Evolutionary conservation across 108 stramenopile genomes (phyloP), one percentile per base, ranked within the genome.

Genomic region (Nitzschia sp.): DNA sequence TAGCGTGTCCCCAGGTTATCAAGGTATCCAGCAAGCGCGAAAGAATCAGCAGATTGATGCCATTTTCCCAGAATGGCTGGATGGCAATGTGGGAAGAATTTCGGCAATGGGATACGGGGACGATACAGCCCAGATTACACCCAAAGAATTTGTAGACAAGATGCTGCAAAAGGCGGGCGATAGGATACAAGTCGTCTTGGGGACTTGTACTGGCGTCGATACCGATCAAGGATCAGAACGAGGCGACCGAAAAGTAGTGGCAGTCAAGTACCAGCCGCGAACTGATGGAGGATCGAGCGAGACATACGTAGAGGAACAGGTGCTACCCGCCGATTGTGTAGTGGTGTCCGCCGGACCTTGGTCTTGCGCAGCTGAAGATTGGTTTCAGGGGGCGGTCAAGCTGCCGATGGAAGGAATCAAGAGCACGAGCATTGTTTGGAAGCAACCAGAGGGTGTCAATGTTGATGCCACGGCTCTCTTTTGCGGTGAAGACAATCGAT

Each of bases 381-480:
- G 89, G 89, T 93, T 93, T 71, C 74, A 83, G 18, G 77, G 77
- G 36, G 79, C 85, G 19, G 70, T 95, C 34, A 42, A 81, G 51
- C 64, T 95, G 23, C 93, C 93, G 15, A 95, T 95, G 90, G 91
- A 91, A 70, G 93, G 93, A 13, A 79, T 95, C 38, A 95, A 95
- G 60, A 79, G 77, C 26, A 94, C 93, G 1, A 85, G 82, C 38
- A 92, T 95, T 77, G 91, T 95, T 6, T 92, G 89, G 90, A 90
- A 88, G 55, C 75, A 88, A 48, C 85, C 83, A 21, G 67, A 79
- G 18, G 83, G 68, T 1, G 55, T 24, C 1, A 28, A 56, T 19
- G 86, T 93, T 2, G 96, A 97, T 61, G 95, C 97, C 0, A 96
- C 92, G 51, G 98, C 97, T 0, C 75, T 97, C 18, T 99, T 99